A percentile compares a stretch with the other conserved stretches of the same genome.
Evolutionary conservation across 169 alveolate genomes (phyloP).

Genomic region (Cryptosporidium ubiquitum): DNA sequence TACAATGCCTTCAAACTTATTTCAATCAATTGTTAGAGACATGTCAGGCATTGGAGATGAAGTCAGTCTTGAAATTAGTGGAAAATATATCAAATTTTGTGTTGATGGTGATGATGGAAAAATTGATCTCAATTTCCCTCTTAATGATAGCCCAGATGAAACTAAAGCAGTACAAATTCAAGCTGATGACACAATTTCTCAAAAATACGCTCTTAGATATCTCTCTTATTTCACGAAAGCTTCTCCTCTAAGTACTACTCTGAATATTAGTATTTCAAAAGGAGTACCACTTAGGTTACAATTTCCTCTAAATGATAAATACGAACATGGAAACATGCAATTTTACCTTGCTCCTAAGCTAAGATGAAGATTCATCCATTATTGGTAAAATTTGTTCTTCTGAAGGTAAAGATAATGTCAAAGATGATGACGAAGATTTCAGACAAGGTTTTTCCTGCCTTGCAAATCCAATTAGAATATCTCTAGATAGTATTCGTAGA

Average conservation of each 20-base stretch:
- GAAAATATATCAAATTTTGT: slow-evolving; percentile 82
- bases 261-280: slow-evolving; percentile 85
- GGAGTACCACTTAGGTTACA: slow-evolving; percentile 83
- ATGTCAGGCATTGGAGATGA: slow-evolving; percentile 86
- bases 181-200: slow-evolving; percentile 84
- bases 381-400: background rate
- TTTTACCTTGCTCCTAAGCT: slow-evolving; percentile 70
- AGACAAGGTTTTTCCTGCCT: background rate
- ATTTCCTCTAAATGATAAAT: slow-evolving; percentile 61
- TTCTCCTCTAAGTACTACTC: slow-evolving; percentile 85
- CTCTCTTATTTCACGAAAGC: slow-evolving; percentile 85
- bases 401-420: background rate
- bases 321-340: slow-evolving; percentile 65
- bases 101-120: slow-evolving; percentile 87
- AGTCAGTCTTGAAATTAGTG: slow-evolving; percentile 85
- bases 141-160: slow-evolving; percentile 83
- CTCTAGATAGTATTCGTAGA: slow-evolving; percentile 8
- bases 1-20: slow-evolving; percentile 83
- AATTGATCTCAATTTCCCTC: slow-evolving; percentile 82
- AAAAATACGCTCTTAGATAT: slow-evolving; percentile 86
- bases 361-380: slow-evolving; percentile 19
- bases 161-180: slow-evolving; percentile 79
- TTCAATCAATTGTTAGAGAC: slow-evolving; percentile 86
- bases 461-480: background rate
- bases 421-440: background rate